phyloP scores from a whole-genome alignment of 1,139 yeast species.

The Suhomyces atakaporum region DNA sequence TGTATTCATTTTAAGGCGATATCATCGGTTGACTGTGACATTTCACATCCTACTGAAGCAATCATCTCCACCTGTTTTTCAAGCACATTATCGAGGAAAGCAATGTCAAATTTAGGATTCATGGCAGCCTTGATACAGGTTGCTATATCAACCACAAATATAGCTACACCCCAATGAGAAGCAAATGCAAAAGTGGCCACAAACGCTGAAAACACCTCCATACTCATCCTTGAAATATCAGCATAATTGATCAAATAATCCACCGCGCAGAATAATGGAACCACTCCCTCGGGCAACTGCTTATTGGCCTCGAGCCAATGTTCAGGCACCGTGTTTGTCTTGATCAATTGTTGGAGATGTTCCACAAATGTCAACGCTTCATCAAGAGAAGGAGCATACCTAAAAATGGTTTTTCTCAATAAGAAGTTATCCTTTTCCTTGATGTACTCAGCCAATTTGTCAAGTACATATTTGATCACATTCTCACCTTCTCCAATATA shows the following conservation, averaged over 20 bases:
- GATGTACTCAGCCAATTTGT: slow-evolving; percentile 1
- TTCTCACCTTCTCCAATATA: slow-evolving; percentile 7
- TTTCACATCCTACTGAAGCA: not conserved
- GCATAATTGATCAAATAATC: slow-evolving; percentile 9
- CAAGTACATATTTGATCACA: slow-evolving; percentile 1
- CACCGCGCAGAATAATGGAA: slow-evolving; percentile 4
- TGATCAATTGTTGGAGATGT: slow-evolving; percentile 1
- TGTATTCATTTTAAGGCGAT: too few relatives aligned
- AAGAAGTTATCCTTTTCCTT: not conserved
- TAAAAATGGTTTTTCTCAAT: slow-evolving; percentile 5
- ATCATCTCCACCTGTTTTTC: slow-evolving; percentile 7
- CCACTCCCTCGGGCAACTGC: slow-evolving; percentile 9
- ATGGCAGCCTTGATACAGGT: slow-evolving; percentile 10
- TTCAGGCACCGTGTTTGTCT: slow-evolving; percentile 1
- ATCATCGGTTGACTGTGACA: not conserved
- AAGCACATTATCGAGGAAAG: slow-evolving; percentile 6
- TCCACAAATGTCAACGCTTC: not conserved
- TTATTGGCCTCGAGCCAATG: slow-evolving; percentile 4
- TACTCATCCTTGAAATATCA: slow-evolving; percentile 9
- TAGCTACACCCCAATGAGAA: slow-evolving; percentile 13
- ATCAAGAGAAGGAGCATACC: slow-evolving; percentile 5
- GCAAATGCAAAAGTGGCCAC: slow-evolving; percentile 8
- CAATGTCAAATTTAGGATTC: slow-evolving; percentile 9
- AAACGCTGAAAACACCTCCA: slow-evolving; percentile 11
- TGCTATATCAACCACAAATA: slow-evolving; percentile 11